Evolutionary conservation across 1,284 basidiomycete genomes (phyloP).

Genomic region (Malassezia cuniculi): DNA sequence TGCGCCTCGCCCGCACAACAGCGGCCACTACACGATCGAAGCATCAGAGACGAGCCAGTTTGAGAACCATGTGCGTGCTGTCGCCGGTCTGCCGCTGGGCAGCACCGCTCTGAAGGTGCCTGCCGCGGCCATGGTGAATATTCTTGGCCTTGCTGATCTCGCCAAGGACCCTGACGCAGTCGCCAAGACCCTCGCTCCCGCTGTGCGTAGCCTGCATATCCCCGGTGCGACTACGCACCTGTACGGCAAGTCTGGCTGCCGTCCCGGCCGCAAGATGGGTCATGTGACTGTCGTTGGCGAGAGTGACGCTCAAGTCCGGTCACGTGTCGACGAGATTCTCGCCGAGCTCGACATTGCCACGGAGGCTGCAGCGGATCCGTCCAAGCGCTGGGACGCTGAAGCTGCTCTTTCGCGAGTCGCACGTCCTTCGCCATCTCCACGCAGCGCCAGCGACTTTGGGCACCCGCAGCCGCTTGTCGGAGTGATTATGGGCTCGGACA

Average conservation of each 20-base stretch:
- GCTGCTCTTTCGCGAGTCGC: slow-evolving; percentile 45
- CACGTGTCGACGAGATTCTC: slow-evolving; percentile 44
- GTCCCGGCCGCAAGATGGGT: slow-evolving; percentile 92
- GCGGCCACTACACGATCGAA: slow-evolving; percentile 98
- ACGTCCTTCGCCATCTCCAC: slow-evolving; percentile 33
- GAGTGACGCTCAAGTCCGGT: slow-evolving; percentile 63
- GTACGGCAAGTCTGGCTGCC: slow-evolving; percentile 81
- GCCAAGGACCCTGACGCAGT: slow-evolving; percentile 35
- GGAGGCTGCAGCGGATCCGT: slow-evolving; percentile 42
- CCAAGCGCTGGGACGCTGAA: slow-evolving; percentile 49
- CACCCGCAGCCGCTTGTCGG: slow-evolving; percentile 69
- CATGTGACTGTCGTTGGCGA: slow-evolving; percentile 82
- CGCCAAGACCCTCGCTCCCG: slow-evolving; percentile 37
- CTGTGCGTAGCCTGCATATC: slow-evolving; percentile 46
- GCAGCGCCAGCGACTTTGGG: slow-evolving; percentile 41
- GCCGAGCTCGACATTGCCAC: slow-evolving; percentile 35
- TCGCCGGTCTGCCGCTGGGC: slow-evolving; percentile 77
- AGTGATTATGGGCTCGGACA: slow-evolving; percentile 97
- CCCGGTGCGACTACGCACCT: slow-evolving; percentile 75
- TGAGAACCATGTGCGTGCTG: slow-evolving; percentile 94
- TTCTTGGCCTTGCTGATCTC: slow-evolving; percentile 51
- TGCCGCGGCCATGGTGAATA: slow-evolving; percentile 83
- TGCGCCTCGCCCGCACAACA: slow-evolving; percentile 97
- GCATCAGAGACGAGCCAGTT: slow-evolving; percentile 92
- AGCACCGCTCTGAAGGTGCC: slow-evolving; percentile 77